Base-by-base conservation (phyloP, 163 green algal genomes). In the Volvox carteri region DNA sequence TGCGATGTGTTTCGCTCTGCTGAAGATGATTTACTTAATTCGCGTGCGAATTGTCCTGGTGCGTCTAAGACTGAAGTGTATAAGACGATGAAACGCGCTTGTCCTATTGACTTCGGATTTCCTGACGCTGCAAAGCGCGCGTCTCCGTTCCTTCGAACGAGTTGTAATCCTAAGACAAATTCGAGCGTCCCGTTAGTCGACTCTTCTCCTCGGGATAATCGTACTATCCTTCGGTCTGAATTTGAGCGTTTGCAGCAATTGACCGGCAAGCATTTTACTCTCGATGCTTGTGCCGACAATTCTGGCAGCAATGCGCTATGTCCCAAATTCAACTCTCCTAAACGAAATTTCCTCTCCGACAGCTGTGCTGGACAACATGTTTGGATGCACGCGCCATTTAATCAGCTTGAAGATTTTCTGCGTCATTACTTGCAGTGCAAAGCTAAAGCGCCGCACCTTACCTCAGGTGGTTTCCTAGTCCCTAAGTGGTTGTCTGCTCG, bases 161-260 rank as follows among this genome's bases (percentile, higher is more conserved):
- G 8, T 52, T 85, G 75, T 73, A 85, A 85, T 44, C 1, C 77
- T 54, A 85, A 85, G 52, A 74, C 52, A 37, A 56, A 68, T 73
- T 56, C 33, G 2, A 39, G 5, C 11, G 52, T 85, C 33, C 77
- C 52, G 52, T 33, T 85, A n/a, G 8, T 33, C 4, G 2, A 41
- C 0, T 16, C 52, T 41, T 2, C 52, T 9, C 4, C 3, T n/a
- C 28, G 8, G 21, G 50, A 72, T 12, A 37, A 85, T 37, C 30
- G n/a, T 18, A 67, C 48, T 1, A 73, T 85, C 28, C 18, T 35
- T 14, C 50, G 4, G 35, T 44, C 33, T 28, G 77, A 85, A 39
- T 85, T 85, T 73, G 19, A 73, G 33, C 52, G 11, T 42, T 72
- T 85, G 35, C 77, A 85, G 35, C 52, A 73, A 23, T 35, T 85